Evolutionary conservation across 192 early-diverging fungal species (phyloP).

Genomic region (Kappamyces sp.): DNA sequence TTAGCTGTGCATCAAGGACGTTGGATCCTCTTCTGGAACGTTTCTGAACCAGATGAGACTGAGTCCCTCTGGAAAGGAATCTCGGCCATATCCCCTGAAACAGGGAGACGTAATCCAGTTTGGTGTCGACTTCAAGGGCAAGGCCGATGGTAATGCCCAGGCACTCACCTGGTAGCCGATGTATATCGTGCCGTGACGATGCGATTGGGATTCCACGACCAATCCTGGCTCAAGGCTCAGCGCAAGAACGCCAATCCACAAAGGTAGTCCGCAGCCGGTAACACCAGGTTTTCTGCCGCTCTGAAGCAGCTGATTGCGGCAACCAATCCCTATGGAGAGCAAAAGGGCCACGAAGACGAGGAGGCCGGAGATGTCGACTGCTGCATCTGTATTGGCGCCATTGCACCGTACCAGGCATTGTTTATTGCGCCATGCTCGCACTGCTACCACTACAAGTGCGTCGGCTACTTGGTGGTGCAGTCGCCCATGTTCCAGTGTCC

Average conservation of each 20-base stretch:
- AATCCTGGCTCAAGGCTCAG: slow-evolving; percentile 41
- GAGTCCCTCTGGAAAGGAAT: slow-evolving; percentile 78
- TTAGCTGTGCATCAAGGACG: slow-evolving; percentile 89
- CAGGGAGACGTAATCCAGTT: slow-evolving; percentile 54
- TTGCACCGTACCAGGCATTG: slow-evolving; percentile 53
- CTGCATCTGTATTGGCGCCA: slow-evolving; percentile 51
- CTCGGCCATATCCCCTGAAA: slow-evolving; percentile 66
- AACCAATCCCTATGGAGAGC: slow-evolving; percentile 44
- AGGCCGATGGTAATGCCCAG: slow-evolving; percentile 35
- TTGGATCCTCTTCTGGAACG: slow-evolving; percentile 94
- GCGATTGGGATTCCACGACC: slow-evolving; percentile 43
- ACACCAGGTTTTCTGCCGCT: slow-evolving; percentile 38
- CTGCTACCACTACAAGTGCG: slow-evolving; percentile 61
- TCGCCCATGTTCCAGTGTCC: slow-evolving; percentile 60
- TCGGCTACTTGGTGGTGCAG: slow-evolving; percentile 34
- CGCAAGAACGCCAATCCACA: slow-evolving; percentile 46
- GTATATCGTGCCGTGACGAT: slow-evolving; percentile 44
- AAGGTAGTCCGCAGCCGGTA: slow-evolving; percentile 27
- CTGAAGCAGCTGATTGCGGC: slow-evolving; percentile 47
- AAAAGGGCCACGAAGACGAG: slow-evolving; percentile 24
- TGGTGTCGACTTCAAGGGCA: slow-evolving; percentile 57
- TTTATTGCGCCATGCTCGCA: slow-evolving; percentile 61
- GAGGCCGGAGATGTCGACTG: slow-evolving; percentile 42
- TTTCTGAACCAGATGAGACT: slow-evolving; percentile 95
- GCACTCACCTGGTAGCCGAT: slow-evolving; percentile 22